These are phyloP conservation scores for Xylaria sp. DNA, from an alignment of 2,329 filamentous ascomycete species.

Conservation along the genomic window DNA sequence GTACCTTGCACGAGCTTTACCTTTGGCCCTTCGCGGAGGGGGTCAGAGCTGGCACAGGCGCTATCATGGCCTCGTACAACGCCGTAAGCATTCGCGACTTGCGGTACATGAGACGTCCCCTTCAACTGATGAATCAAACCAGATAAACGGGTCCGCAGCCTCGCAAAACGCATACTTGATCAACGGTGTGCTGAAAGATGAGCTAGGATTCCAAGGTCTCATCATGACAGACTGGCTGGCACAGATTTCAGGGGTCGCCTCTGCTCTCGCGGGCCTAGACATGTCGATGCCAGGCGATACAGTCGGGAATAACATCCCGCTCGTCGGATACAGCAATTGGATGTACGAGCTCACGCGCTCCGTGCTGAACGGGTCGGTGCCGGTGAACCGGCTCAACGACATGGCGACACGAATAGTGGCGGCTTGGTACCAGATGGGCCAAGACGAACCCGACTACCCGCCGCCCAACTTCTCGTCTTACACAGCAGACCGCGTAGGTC, in stretches of 20 bases:
- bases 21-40: constrained; percentile 76
- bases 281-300: constrained; percentile 56
- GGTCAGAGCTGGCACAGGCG: constrained; percentile 69
- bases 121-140: constrained; percentile 4
- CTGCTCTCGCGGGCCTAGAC: constrained; percentile 69
- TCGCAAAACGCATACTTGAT: constrained; percentile 64
- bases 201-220: constrained; percentile 66
- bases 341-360: constrained; percentile 49
- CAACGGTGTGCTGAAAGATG: constrained; percentile 67
- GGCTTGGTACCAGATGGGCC: constrained; percentile 55
- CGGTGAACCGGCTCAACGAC: constrained; percentile 51
- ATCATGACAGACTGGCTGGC: constrained; percentile 72
- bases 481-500: constrained; percentile 50
- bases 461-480: constrained; percentile 55
- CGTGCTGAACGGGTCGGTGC: constrained; percentile 53
- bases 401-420: constrained; percentile 52
- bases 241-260: constrained; percentile 67
- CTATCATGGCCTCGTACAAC: constrained; percentile 80
- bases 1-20: constrained; percentile 62
- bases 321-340: constrained; percentile 50
- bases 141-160: constrained; percentile 61
- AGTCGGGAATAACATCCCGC: constrained; percentile 40
- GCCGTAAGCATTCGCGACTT: constrained; percentile 35
- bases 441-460: constrained; percentile 50
- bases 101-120: not conserved